Evolutionary conservation across 2,329 filamentous ascomycete genomes (phyloP), one percentile per base, ranked within the genome.

Genomic region (Ophiocordyceps australis): DNA sequence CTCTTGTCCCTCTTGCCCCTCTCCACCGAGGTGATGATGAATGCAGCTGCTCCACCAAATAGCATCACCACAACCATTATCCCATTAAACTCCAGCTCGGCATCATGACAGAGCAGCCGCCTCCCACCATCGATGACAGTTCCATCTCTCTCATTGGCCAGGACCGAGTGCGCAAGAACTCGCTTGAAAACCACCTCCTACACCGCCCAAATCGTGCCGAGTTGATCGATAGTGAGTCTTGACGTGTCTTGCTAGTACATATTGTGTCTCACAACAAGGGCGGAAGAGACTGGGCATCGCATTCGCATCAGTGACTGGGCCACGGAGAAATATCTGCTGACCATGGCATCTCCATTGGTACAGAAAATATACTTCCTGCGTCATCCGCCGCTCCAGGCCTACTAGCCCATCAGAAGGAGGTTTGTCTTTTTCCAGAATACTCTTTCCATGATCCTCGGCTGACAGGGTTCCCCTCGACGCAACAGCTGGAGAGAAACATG

Each of bases 351-450:
- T 14, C 16, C 8, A 21, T 18, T 10, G 20, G 9, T 15, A 11
- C 39, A 86, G 79, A 74, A 38, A 92, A 93, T 52, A 93, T 94
- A 47, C 72, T 94, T 15, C 79, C 80, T 15, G 70, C 73, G 29
- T 77, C 77, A 17, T 75, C 52, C 26, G 81, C 77, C 12, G 82
- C 83, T 0, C 83, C 85, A 1, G 66, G 75, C 3, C 59, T 94
- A 28, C 73, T 76, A 44, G 81, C 75, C 29, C 71, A 82, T 33
- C 82, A 89, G 50, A 75, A 68, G 43, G 80, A 92, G 47, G 62
- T 63, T 32, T 43, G 52, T 36, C 25, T 21, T 7, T 4, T 24
- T 25, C 26, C 11, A 5, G 14, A n/a, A 12, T 11, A 7, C 17
- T 19, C 14, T 12, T 16, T 10, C 13, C 17, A 17, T 25, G 9